Percentiles rank a stretch among this genome's conserved stretches.
These are phyloP conservation scores for Jatropha curcas DNA, from an alignment of 345 rosid genomes.

Conservation along the genomic window DNA sequence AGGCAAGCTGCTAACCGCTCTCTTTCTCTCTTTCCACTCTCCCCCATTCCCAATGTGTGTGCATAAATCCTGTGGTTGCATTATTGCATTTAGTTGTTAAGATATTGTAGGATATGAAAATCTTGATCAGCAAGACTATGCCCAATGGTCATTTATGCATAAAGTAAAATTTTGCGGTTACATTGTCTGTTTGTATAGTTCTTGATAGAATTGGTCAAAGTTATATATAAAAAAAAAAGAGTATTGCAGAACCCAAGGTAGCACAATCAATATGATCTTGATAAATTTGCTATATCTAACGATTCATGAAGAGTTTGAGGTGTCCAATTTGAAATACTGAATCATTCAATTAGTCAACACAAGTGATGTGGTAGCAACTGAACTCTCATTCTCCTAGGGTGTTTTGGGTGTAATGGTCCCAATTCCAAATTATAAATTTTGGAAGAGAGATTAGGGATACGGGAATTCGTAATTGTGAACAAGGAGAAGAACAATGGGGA, in stretches of 20 bases:
- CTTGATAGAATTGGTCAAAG: neutral
- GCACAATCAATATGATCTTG: neutral
- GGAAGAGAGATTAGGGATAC: no score
- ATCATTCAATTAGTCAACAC: neutral
- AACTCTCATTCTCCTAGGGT: neutral
- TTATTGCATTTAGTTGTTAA: neutral
- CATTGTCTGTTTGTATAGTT: neutral
- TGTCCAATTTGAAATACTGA: neutral
- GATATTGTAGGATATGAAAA: neutral
- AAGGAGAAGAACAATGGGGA: neutral
- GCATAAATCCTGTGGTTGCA: neutral
- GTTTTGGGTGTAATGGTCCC: neutral
- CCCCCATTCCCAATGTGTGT: no score
- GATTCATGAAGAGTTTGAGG: neutral
- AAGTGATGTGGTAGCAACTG: neutral
- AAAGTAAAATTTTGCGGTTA: neutral
- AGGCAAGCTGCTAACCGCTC: constrained; percentile 45
- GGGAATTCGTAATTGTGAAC: neutral
- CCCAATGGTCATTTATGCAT: neutral
- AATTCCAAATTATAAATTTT: neutral
- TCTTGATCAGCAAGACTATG: neutral
- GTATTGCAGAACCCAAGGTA: neutral
- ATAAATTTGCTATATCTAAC: neutral
- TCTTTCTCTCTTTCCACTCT: no score
- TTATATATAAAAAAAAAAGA: neutral